These are phyloP conservation scores for Trypanosomatidae sp. DNA, from an alignment of 208 protist species.

Conservation along the genomic window DNA sequence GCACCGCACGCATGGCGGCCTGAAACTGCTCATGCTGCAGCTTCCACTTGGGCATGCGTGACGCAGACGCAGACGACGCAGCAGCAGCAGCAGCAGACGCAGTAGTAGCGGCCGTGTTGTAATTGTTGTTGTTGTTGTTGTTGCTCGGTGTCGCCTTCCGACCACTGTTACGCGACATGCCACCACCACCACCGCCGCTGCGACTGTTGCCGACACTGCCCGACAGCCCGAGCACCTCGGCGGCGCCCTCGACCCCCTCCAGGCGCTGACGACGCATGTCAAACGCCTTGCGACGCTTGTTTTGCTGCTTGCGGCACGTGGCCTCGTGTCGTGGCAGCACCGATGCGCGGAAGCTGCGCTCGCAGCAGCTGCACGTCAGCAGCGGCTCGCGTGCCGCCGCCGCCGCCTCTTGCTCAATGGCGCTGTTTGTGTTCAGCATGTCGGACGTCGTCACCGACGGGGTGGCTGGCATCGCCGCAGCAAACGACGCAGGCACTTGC, in stretches of 20 bases:
- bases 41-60: slow-evolving; percentile 85
- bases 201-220: too few species aligned
- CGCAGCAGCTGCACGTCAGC: slow-evolving; percentile 36
- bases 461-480: background rate
- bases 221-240: slow-evolving; percentile 21
- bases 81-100: too few species aligned
- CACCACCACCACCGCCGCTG: too few species aligned
- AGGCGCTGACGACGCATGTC: slow-evolving; percentile 55
- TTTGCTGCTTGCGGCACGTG: slow-evolving; percentile 30
- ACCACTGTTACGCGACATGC: background rate
- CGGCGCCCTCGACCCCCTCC: slow-evolving; percentile 61
- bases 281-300: slow-evolving; percentile 51
- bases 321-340: slow-evolving; percentile 45
- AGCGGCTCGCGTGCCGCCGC: slow-evolving; percentile 39
- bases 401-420: slow-evolving; percentile 14
- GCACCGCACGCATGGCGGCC: slow-evolving; percentile 71
- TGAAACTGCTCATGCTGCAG: slow-evolving; percentile 84
- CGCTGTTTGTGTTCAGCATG: slow-evolving; percentile 4
- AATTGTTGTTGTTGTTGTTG: slow-evolving; percentile 4
- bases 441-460: background rate
- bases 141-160: background rate
- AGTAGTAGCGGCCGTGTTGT: slow-evolving; percentile 1
- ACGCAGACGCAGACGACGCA: slow-evolving; percentile 1
- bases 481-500: background rate
- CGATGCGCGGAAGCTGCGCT: slow-evolving; percentile 55